Conservation (phyloP, 2,329 filamentous ascomycete genomes). For the Microthyrium microscopicum region DNA sequence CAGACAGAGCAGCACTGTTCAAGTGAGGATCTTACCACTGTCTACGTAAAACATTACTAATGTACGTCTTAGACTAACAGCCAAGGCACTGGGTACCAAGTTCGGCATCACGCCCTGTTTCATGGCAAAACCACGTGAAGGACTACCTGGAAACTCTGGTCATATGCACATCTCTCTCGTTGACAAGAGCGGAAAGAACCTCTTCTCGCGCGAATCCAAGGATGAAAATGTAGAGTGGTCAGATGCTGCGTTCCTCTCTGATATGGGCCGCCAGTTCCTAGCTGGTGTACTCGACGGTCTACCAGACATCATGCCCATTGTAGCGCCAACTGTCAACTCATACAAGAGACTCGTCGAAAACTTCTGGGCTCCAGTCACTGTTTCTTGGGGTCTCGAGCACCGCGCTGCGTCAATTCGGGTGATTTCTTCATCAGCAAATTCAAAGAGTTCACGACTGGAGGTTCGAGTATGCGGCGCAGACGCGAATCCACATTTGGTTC, state of each 20-base stretch:
- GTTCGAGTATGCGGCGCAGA: conserved; percentile 90
- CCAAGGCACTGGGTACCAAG: conserved; percentile 74
- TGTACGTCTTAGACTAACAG: conserved; percentile 48
- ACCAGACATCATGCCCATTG: conserved; percentile 85
- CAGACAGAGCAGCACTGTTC: conserved; percentile 81
- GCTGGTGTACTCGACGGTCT: conserved; percentile 79
- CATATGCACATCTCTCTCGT: conserved; percentile 91
- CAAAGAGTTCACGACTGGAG: conserved; percentile 81
- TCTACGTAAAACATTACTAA: background rate
- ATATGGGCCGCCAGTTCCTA: conserved; percentile 81
- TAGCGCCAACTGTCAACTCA: conserved; percentile 90
- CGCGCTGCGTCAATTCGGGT: conserved; percentile 80
- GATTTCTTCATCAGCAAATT: conserved; percentile 70
- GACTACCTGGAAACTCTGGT: conserved; percentile 83
- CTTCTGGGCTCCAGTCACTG: conserved; percentile 96
- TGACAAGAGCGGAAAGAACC: conserved; percentile 59
- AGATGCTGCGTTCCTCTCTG: conserved; percentile 67
- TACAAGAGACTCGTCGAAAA: conserved; percentile 98
- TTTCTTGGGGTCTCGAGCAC: conserved; percentile 93
- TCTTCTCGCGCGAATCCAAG: conserved; percentile 56
- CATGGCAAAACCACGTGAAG: conserved; percentile 92
- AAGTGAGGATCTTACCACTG: conserved; percentile 38
- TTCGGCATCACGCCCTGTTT: conserved; percentile 92
- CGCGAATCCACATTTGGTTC: conserved; percentile 72
- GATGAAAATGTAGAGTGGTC: conserved; percentile 57